phyloP scores from a whole-genome alignment of 257 asterid species.

The Salvia rosmarinus region DNA sequence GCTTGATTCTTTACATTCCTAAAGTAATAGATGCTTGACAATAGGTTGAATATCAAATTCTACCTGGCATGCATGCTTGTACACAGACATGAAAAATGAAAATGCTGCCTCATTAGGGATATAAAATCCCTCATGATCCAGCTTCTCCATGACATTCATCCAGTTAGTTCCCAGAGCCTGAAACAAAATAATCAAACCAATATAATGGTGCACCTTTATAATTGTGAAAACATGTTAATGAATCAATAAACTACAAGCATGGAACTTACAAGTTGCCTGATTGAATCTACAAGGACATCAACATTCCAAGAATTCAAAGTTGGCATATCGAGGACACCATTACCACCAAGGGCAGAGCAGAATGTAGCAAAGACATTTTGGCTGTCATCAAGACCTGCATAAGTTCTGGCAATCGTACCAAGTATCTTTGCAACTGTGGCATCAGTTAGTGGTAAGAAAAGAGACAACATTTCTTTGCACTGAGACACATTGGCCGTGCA shows the following conservation, averaged over 20 bases:
- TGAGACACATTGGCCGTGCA: constrained; percentile 74
- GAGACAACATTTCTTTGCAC: constrained; percentile 86
- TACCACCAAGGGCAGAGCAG: constrained; percentile 69
- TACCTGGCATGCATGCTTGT: constrained; percentile 83
- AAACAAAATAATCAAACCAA: constrained; percentile 19
- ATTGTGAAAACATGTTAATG: constrained; percentile 13
- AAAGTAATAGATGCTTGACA: background rate
- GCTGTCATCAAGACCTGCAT: constrained; percentile 71
- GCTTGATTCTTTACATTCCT: background rate
- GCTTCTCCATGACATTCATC: constrained; percentile 73
- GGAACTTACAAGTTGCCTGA: constrained; percentile 82
- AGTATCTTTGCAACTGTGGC: constrained; percentile 76
- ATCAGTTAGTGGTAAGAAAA: constrained; percentile 77
- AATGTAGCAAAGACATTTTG: constrained; percentile 71
- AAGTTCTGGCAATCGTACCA: constrained; percentile 73
- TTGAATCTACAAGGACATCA: constrained; percentile 80
- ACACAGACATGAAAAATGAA: constrained; percentile 81
- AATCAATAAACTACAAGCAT: constrained; percentile 16
- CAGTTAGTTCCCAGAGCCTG: constrained; percentile 89
- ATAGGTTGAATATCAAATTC: constrained; percentile 5
- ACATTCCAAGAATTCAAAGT: constrained; percentile 70
- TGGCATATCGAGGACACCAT: constrained; percentile 51
- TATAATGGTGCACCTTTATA: background rate
- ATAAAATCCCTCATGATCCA: constrained; percentile 91
- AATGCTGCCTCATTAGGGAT: constrained; percentile 79